Evolutionary conservation across 2,329 filamentous ascomycete species (phyloP).

Genomic region (Sodiomyces alkalinus): DNA sequence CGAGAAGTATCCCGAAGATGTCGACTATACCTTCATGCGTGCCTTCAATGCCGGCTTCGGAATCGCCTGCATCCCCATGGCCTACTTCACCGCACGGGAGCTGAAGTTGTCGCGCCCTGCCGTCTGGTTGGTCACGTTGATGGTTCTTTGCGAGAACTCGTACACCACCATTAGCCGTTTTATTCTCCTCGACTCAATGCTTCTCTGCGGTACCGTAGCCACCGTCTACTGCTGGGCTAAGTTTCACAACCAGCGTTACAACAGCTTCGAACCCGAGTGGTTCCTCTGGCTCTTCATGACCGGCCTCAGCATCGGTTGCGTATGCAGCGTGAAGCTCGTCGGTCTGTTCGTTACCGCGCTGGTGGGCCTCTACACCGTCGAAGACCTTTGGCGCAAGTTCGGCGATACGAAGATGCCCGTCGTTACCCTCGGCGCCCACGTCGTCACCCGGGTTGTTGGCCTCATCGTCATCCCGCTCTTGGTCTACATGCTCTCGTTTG

Average conservation of each 20-base stretch:
- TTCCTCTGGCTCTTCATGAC: conserved; percentile 89
- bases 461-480: conserved; percentile 79
- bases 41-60: conserved; percentile 94
- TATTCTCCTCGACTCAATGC: conserved; percentile 96
- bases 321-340: conserved; percentile 97
- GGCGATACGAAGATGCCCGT: conserved; percentile 84
- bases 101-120: conserved; percentile 73
- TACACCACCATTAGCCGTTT: conserved; percentile 98
- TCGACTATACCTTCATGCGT: conserved; percentile 98
- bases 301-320: conserved; percentile 89
- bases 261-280: conserved; percentile 85
- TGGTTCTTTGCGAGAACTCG: conserved; percentile 98
- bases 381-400: conserved; percentile 98
- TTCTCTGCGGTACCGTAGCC: conserved; percentile 95
- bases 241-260: conserved; percentile 77
- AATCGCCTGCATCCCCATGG: conserved; percentile 79
- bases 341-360: conserved; percentile 91
- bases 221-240: conserved; percentile 95
- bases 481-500: conserved; percentile 94
- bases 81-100: conserved; percentile 89
- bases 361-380: conserved; percentile 86
- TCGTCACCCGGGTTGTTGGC: conserved; percentile 66
- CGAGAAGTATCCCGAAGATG: conserved; percentile 81
- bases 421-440: conserved; percentile 55
- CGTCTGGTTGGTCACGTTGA: conserved; percentile 88